Evolutionary conservation across 495 filamentous ascomycete genomes (phyloP).

Genomic region (Evansstolkia leycettana): DNA sequence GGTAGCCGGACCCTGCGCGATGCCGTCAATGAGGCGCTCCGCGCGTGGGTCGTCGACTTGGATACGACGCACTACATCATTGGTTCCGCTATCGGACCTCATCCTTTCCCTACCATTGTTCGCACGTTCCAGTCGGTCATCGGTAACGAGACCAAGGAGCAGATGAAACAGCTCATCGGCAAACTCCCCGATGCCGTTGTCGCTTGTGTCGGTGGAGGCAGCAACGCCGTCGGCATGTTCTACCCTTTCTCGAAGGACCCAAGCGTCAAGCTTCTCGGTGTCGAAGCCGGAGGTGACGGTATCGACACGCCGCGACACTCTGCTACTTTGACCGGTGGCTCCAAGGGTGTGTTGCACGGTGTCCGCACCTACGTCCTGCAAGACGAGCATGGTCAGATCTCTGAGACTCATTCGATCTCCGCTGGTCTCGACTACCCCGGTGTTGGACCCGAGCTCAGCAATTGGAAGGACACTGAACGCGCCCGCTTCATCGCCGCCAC

Average conservation of each 20-base stretch:
- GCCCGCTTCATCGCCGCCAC: constrained; percentile 87
- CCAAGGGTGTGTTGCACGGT: constrained; percentile 88
- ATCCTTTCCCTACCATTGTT: constrained; percentile 93
- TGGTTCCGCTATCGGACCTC: constrained; percentile 86
- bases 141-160: constrained; percentile 80
- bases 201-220: constrained; percentile 89
- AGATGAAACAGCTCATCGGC: constrained; percentile 67
- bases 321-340: constrained; percentile 76
- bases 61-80: constrained; percentile 94
- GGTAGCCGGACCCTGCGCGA: constrained; percentile 81
- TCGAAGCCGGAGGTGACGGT: constrained; percentile 94
- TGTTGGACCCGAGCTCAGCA: constrained; percentile 81
- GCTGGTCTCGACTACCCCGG: constrained; percentile 95
- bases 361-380: constrained; percentile 94
- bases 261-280: constrained; percentile 77
- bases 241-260: constrained; percentile 84
- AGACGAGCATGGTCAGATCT: constrained; percentile 82
- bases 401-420: constrained; percentile 91
- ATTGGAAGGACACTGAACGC: constrained; percentile 81
- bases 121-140: constrained; percentile 92
- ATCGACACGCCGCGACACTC: constrained; percentile 78
- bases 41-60: constrained; percentile 77
- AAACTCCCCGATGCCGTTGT: constrained; percentile 93
- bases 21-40: constrained; percentile 86
- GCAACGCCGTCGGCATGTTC: constrained; percentile 90